Percentiles rank a stretch among this genome's conserved stretches.
Evolutionary conservation across 208 protist species (phyloP).

Genomic region (Herpetomonas muscarum): DNA sequence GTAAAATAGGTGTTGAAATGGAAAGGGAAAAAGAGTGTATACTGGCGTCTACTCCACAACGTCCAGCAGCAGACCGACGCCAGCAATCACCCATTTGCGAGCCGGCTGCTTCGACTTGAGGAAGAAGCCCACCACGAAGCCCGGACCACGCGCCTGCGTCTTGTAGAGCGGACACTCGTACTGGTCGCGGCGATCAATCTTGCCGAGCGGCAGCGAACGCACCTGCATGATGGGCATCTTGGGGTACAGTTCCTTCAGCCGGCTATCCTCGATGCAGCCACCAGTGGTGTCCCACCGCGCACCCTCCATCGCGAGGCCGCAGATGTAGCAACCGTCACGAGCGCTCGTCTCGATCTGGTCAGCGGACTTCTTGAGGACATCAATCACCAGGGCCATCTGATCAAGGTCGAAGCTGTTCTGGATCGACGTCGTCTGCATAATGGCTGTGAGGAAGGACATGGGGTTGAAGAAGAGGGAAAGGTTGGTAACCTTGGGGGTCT

Average conservation of each 20-base stretch:
- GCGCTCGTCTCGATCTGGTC: constrained; percentile 93
- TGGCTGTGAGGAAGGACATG: constrained; percentile 98
- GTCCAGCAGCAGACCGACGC: constrained; percentile 95
- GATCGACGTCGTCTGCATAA: constrained; percentile 98
- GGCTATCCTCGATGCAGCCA: constrained; percentile 90
- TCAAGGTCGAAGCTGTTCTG: constrained; percentile 97
- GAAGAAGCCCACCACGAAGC: constrained; percentile 95
- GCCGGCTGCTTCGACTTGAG: constrained; percentile 94
- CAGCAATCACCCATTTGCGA: constrained; percentile 96
- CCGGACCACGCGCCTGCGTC: constrained; percentile 93
- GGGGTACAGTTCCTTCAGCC: constrained; percentile 93
- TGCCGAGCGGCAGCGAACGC: constrained; percentile 86
- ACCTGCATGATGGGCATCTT: constrained; percentile 95
- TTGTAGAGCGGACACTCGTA: constrained; percentile 98
- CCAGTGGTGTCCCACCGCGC: constrained; percentile 94
- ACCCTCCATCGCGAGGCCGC: constrained; percentile 96
- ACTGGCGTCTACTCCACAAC: constrained; percentile 81
- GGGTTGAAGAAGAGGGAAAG: constrained; percentile 98
- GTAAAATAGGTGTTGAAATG: constrained; percentile 15
- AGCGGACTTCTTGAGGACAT: constrained; percentile 95
- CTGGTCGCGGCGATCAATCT: constrained; percentile 92
- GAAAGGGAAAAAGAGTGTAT: constrained; percentile 14
- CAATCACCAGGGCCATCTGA: constrained; percentile 92
- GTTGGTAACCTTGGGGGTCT: constrained; percentile 94
- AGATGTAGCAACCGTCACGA: constrained; percentile 97